Conservation (phyloP, 2,329 filamentous ascomycete species). For the Neoascochyta sp. region DNA sequence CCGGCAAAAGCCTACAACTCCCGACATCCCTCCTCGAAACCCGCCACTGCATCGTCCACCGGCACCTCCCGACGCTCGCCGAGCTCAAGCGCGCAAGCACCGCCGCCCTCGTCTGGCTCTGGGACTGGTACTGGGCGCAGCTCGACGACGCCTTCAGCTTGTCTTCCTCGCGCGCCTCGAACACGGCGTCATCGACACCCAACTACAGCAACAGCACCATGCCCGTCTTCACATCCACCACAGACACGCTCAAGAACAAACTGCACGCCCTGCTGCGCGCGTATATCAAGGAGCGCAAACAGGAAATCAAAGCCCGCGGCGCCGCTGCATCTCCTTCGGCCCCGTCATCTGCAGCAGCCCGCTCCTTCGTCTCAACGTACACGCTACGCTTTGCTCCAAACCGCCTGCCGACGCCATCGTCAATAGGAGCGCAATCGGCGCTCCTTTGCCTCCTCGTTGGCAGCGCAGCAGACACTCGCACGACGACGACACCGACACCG, state of each 20-base stretch:
- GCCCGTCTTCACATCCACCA: too few relatives aligned
- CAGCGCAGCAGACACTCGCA: slow-evolving; percentile 2
- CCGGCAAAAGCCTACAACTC: slow-evolving; percentile 19
- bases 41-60: slow-evolving; percentile 85
- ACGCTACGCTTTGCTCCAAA: slow-evolving; percentile 7
- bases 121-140: slow-evolving; percentile 77
- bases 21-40: slow-evolving; percentile 79
- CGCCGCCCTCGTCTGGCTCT: slow-evolving; percentile 78
- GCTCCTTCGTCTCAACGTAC: slow-evolving; percentile 16
- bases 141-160: slow-evolving; percentile 39
- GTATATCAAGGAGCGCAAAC: slow-evolving; percentile 30
- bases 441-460: slow-evolving; percentile 1
- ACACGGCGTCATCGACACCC: neutral
- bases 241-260: slow-evolving; percentile 11
- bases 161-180: neutral
- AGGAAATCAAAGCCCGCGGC: slow-evolving; percentile 26
- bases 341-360: slow-evolving; percentile 10
- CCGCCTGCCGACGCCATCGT: slow-evolving; percentile 8
- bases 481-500: too few relatives aligned
- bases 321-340: slow-evolving; percentile 14
- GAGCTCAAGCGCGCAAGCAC: slow-evolving; percentile 67
- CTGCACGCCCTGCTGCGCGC: slow-evolving; percentile 30
- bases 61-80: slow-evolving; percentile 73
- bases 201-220: too few relatives aligned
- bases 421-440: slow-evolving; percentile 6